Conservation (phyloP, 306 rosid species). For the Geum urbanum region DNA sequence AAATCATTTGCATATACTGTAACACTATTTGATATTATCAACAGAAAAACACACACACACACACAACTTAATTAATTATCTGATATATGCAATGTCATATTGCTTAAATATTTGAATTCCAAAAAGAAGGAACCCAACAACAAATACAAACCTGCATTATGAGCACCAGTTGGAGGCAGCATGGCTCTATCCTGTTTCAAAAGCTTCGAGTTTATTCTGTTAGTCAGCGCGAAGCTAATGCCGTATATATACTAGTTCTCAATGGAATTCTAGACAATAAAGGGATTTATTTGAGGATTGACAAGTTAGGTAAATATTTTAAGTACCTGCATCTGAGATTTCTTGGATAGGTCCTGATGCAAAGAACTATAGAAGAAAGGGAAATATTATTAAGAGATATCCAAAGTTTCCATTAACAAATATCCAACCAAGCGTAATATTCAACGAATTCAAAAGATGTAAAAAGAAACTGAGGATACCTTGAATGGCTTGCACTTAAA, state of each 20-base stretch:
- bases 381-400: too few species aligned
- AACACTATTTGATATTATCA: too few species aligned
- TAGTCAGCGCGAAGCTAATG: slow-evolving; percentile 21
- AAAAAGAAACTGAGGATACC: too few species aligned
- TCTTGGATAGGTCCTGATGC: slow-evolving; percentile 18
- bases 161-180: slow-evolving; percentile 19
- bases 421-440: too few species aligned
- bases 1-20: not conserved
- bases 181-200: slow-evolving; percentile 16
- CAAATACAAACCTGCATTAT: slow-evolving; percentile 37
- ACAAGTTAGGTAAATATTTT: slow-evolving; percentile 17
- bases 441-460: too few species aligned
- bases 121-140: slow-evolving; percentile 2
- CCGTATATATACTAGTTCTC: slow-evolving; percentile 15
- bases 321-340: slow-evolving; percentile 17
- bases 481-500: too few species aligned
- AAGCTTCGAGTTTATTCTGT: slow-evolving; percentile 9
- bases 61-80: not conserved
- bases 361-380: too few species aligned
- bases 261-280: slow-evolving; percentile 15
- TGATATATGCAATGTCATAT: slow-evolving; percentile 2
- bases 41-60: too few species aligned
- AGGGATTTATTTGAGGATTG: slow-evolving; percentile 11
- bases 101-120: not conserved
- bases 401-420: too few species aligned